Conservation (phyloP, 768 basidiomycete genomes). For the Lentinula lateritia region DNA sequence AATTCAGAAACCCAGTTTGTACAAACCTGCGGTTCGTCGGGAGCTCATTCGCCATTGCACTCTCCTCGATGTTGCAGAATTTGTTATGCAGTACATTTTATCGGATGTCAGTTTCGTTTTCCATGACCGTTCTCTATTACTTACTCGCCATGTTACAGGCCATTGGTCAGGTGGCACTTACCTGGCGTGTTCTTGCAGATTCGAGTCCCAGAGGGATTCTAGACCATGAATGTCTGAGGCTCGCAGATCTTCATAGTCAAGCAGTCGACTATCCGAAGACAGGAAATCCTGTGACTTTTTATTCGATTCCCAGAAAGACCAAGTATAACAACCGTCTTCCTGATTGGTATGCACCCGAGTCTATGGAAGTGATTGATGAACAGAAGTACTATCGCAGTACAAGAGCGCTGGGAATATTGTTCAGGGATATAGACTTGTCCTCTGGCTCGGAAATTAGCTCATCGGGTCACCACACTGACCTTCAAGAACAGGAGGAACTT, state of each 20-base stretch:
- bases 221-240: constrained; percentile 42
- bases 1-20: constrained; percentile 36
- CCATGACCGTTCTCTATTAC: background rate
- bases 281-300: constrained; percentile 38
- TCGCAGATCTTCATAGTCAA: constrained; percentile 55
- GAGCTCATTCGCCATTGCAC: constrained; percentile 41
- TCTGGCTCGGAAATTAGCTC: constrained; percentile 1
- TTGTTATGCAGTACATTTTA: constrained; percentile 64
- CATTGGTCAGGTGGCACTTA: constrained; percentile 55
- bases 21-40: constrained; percentile 41
- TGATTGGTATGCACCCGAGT: constrained; percentile 68
- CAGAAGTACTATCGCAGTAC: constrained; percentile 45
- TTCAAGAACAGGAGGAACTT: background rate
- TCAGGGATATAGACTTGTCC: constrained; percentile 54
- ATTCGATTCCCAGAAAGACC: constrained; percentile 38
- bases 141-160: constrained; percentile 25
- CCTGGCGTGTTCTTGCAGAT: constrained; percentile 65
- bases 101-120: constrained; percentile 42
- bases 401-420: constrained; percentile 57
- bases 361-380: constrained; percentile 25
- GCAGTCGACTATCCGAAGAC: constrained; percentile 69
- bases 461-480: background rate
- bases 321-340: constrained; percentile 28
- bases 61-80: constrained; percentile 62
- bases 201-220: constrained; percentile 39